phyloP scores from a whole-genome alignment of 306 rosid genomes.

The Ormosia emarginata region DNA sequence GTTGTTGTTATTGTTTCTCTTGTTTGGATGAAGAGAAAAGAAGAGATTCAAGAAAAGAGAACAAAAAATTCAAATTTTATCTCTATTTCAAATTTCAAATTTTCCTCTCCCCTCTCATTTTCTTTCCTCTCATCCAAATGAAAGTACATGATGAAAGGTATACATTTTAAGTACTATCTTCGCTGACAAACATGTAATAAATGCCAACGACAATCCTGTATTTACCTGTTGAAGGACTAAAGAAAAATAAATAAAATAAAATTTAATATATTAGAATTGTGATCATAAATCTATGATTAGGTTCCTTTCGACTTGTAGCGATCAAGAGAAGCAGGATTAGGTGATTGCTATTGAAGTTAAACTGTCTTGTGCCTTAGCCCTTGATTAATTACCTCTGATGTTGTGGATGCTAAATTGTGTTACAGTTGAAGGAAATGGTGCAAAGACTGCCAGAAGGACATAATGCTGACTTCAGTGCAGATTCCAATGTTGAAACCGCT shows the following conservation, averaged over 20 bases:
- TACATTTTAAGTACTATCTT: background rate
- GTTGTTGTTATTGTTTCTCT: background rate
- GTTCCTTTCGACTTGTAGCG: background rate
- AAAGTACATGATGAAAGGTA: background rate
- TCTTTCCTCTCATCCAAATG: background rate
- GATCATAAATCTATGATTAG: background rate
- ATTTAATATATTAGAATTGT: background rate
- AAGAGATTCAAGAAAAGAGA: background rate
- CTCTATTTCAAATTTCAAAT: background rate
- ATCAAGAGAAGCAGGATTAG: background rate
- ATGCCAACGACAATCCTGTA: background rate
- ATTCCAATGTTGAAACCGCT: constrained; percentile 35
- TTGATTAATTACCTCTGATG: constrained; percentile 24
- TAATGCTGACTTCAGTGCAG: constrained; percentile 23
- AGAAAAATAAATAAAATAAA: background rate
- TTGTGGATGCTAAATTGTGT: constrained; percentile 25
- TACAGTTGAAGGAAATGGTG: constrained; percentile 75
- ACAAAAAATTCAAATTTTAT: background rate
- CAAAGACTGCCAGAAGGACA: constrained; percentile 61
- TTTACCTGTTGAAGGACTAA: background rate
- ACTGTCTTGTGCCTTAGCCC: constrained; percentile 1
- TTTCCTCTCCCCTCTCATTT: background rate
- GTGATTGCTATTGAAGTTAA: constrained; percentile 9
- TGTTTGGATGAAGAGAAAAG: background rate
- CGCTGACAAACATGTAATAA: background rate